Conservation (phyloP, 108 stramenopile genomes). For the Fistulifera solaris region DNA sequence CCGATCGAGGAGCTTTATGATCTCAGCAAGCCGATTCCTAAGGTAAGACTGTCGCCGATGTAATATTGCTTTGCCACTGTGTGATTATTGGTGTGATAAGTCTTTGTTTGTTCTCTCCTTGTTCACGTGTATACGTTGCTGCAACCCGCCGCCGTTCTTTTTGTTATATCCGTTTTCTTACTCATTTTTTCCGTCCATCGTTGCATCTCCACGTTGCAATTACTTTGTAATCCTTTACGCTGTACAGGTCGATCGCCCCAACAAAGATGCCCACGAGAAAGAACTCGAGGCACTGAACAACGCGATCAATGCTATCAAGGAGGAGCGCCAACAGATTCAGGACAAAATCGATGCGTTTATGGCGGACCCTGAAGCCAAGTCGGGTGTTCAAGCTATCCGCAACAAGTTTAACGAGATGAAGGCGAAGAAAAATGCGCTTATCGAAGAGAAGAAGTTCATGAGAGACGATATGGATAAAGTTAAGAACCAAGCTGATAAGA, state of each 20-base stretch:
- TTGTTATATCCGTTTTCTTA: constrained; percentile 3
- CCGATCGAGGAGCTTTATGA: constrained; percentile 78
- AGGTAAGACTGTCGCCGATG: constrained; percentile 39
- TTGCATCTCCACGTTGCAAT: too few species aligned
- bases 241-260: constrained; percentile 59
- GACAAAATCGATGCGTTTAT: constrained; percentile 50
- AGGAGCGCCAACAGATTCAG: constrained; percentile 40
- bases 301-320: constrained; percentile 51
- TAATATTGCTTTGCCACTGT: too few species aligned
- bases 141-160: not conserved
- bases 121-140: not conserved
- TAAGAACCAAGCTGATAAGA: constrained; percentile 48
- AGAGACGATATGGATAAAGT: constrained; percentile 59
- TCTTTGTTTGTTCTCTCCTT: not conserved
- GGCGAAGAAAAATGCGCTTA: constrained; percentile 55
- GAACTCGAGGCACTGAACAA: constrained; percentile 48
- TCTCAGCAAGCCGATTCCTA: constrained; percentile 74
- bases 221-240: not conserved
- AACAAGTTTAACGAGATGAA: constrained; percentile 47
- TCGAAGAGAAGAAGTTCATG: constrained; percentile 72
- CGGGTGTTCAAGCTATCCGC: constrained; percentile 38
- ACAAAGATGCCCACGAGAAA: constrained; percentile 59
- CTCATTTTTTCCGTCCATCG: not conserved
- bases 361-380: constrained; percentile 23
- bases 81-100: not conserved